These are phyloP conservation scores for Dryas octopetala DNA, from an alignment of 306 rosid genomes.

Conservation along the genomic window DNA sequence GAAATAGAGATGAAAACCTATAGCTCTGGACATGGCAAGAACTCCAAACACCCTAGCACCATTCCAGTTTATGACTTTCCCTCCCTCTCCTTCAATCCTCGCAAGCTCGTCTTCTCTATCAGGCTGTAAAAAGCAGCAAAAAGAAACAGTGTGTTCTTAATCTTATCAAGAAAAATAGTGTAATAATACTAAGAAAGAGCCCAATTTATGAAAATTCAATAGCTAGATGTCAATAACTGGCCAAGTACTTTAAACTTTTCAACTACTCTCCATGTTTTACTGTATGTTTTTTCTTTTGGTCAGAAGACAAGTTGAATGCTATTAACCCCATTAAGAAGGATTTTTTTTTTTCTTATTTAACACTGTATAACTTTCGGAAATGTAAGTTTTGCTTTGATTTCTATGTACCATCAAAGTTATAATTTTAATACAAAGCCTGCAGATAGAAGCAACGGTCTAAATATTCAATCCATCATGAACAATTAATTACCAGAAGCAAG, in stretches of 20 bases:
- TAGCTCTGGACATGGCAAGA: slow-evolving; percentile 89
- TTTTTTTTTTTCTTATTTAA: background rate
- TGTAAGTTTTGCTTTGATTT: background rate
- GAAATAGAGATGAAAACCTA: slow-evolving; percentile 62
- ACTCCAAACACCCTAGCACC: slow-evolving; percentile 80
- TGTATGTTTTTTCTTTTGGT: too few species aligned
- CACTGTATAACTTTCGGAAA: background rate
- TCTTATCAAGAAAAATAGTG: slow-evolving; percentile 10
- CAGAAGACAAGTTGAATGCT: background rate
- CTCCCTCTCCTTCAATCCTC: slow-evolving; percentile 69
- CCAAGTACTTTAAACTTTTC: background rate
- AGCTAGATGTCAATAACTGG: background rate
- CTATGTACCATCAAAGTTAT: background rate
- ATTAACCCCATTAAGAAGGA: background rate
- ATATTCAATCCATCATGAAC: background rate
- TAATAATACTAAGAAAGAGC: background rate
- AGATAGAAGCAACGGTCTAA: background rate
- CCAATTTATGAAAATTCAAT: background rate
- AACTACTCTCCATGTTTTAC: background rate
- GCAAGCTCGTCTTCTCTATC: slow-evolving; percentile 78
- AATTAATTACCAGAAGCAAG: background rate
- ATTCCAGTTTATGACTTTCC: slow-evolving; percentile 96
- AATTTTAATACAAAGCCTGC: background rate
- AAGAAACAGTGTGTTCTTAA: slow-evolving; percentile 26
- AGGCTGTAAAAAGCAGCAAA: slow-evolving; percentile 61